Base-by-base conservation (phyloP, 495 filamentous ascomycete genomes). In the Venustampulla echinocandica region DNA sequence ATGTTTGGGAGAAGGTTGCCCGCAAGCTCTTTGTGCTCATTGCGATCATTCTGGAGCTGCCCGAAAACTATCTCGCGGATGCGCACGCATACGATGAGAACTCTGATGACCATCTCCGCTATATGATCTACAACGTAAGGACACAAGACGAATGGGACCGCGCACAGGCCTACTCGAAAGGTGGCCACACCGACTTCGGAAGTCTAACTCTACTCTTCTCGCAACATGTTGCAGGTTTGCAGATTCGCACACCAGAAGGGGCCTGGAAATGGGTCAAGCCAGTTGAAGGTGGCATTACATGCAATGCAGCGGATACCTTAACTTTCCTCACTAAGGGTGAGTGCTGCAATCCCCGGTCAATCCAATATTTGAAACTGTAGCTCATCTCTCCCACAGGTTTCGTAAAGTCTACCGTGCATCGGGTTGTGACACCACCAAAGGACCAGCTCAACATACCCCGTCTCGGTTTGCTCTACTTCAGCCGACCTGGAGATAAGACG, bases 101-200 rank as follows among this genome's bases (percentile, higher is more conserved):
- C 10, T 61, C 60, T 15, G 68, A 71, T n/a, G 66, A 68, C 49
- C 69, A 76, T 49, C 59, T 78, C 4, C 65, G 76, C 1, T 78
- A 78, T 55, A 76, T 77, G 73, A 67, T 69, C 19, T 78, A 77
- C 47, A 54, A 63, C 20, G 59, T 64, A 1, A 62, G 74, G 0
- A 62, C 58, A 0, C 53, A 61, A 0, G 71, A 73, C 40, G 71
- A 74, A 36, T 66, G 74, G 33, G 63, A 59, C 11, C 64, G 64
- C 24, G 54, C 55, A 17, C 58, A 60, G 2, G 64, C 67, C 23
- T 58, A 71, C 20, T 61, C 67, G 42, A 57, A 58, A 1, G 60
- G 61, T 20, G 73, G 72, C 0, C 74, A 78, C 51, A 74, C 73
- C 0, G 76, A 80, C 49, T 69, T 77, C 24, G 75, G 74, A 13